Percentiles rank a stretch among this genome's conserved stretches.
Conservation (phyloP, 805 yeast species). For the Wickerhamiella azymoides region DNA sequence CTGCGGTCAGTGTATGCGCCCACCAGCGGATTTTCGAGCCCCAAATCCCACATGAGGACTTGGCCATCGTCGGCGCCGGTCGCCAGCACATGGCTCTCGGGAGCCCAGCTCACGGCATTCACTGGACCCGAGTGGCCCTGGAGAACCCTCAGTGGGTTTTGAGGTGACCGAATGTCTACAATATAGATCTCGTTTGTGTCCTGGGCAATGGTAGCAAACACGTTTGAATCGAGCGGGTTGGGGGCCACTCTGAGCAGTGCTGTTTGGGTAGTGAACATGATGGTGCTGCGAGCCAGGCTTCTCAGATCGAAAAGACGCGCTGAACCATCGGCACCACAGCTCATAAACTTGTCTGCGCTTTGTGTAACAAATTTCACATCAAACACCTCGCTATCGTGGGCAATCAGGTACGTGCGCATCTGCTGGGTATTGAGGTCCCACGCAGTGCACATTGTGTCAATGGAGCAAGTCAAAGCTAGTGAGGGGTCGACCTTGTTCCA, state of each 20-base stretch:
- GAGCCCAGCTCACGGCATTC: slow-evolving; percentile 77
- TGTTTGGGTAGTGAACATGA: slow-evolving; percentile 67
- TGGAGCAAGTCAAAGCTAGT: slow-evolving; percentile 65
- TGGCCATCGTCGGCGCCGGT: slow-evolving; percentile 53
- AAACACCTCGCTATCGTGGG: slow-evolving; percentile 89
- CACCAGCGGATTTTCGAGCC: slow-evolving; percentile 20
- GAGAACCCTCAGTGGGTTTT: slow-evolving; percentile 57
- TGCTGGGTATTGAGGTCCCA: slow-evolving; percentile 69
- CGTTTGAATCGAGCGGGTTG: slow-evolving; percentile 65
- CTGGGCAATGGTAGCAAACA: slow-evolving; percentile 69
- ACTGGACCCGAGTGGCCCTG: slow-evolving; percentile 56
- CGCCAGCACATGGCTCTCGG: slow-evolving; percentile 40
- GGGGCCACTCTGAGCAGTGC: slow-evolving; percentile 69
- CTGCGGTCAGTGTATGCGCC: slow-evolving; percentile 45
- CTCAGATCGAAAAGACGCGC: slow-evolving; percentile 85
- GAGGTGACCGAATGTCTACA: slow-evolving; percentile 80
- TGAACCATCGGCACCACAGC: slow-evolving; percentile 92
- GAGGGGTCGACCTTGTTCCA: slow-evolving; percentile 70
- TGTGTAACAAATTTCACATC: slow-evolving; percentile 77
- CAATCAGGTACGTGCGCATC: slow-evolving; percentile 87
- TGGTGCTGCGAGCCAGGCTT: slow-evolving; percentile 83
- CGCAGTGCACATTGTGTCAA: slow-evolving; percentile 92
- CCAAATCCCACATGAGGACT: slow-evolving; percentile 47
- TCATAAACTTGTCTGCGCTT: slow-evolving; percentile 65
- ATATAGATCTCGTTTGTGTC: slow-evolving; percentile 52